These are phyloP conservation scores for Spergularia marina DNA, from an alignment of 148 eudicot genomes.

Conservation along the genomic window DNA sequence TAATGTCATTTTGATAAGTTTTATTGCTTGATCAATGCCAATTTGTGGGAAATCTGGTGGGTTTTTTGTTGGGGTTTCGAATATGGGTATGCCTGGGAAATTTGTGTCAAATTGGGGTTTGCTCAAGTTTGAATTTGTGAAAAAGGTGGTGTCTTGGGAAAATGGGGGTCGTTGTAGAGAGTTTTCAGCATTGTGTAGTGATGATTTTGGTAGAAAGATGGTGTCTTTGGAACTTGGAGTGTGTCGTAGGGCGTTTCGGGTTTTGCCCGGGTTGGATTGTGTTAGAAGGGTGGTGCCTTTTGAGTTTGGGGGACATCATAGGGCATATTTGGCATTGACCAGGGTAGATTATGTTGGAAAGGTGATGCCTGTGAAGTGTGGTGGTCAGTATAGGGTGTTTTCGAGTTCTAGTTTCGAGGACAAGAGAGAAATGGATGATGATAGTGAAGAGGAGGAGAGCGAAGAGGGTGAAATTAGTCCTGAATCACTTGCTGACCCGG, in stretches of 20 bases:
- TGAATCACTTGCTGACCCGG: constrained; percentile 45
- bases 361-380: constrained; percentile 1
- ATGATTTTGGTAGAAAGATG: constrained; percentile 13
- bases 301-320: constrained; percentile 3
- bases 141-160: constrained; percentile 14
- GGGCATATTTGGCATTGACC: not conserved
- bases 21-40: not conserved
- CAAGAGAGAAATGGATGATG: constrained; percentile 20
- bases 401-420: constrained; percentile 26
- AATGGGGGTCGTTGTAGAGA: constrained; percentile 29
- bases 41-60: constrained; percentile 3
- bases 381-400: constrained; percentile 30
- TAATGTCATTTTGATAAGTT: not conserved
- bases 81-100: not conserved
- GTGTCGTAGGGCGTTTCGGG: constrained; percentile 1
- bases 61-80: constrained; percentile 17
- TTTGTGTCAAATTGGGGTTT: constrained; percentile 4
- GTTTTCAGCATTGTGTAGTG: constrained; percentile 11
- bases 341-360: constrained; percentile 1
- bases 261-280: not conserved
- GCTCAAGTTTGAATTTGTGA: constrained; percentile 14
- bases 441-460: constrained; percentile 20
- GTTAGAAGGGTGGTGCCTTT: constrained; percentile 7
- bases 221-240: constrained; percentile 9
- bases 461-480: constrained; percentile 17